Percentiles rank a stretch among this genome's conserved stretches.
phyloP scores from a whole-genome alignment of 805 yeast species.

The Ogataea wickerhamii region DNA sequence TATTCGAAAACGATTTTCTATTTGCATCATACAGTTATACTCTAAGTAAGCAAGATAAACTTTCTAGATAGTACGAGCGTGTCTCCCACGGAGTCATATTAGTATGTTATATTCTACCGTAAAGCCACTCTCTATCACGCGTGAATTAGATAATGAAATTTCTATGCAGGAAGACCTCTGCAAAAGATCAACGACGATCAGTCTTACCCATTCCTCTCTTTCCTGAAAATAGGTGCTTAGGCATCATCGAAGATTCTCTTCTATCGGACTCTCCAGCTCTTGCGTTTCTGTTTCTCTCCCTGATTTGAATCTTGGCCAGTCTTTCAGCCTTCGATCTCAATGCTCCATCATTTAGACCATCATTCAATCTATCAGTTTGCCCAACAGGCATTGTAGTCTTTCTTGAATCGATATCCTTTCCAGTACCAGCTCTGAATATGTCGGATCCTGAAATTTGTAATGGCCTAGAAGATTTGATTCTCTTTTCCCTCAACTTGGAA shows the following conservation, averaged over 20 bases:
- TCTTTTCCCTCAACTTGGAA: constrained; percentile 49
- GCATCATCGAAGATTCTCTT: constrained; percentile 76
- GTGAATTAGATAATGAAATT: background rate
- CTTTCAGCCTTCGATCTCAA: constrained; percentile 81
- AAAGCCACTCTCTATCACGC: background rate
- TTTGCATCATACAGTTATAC: too few relatives aligned
- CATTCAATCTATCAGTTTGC: constrained; percentile 79
- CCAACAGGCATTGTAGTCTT: constrained; percentile 38
- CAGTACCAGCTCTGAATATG: constrained; percentile 47
- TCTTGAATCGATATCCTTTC: constrained; percentile 26
- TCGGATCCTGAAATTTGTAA: constrained; percentile 67
- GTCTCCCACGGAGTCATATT: background rate
- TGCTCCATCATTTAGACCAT: constrained; percentile 81
- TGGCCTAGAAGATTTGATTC: constrained; percentile 16
- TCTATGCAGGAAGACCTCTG: background rate
- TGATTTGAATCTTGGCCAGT: constrained; percentile 83
- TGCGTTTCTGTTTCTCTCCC: constrained; percentile 89
- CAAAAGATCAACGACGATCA: constrained; percentile 64
- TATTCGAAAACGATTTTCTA: too few relatives aligned
- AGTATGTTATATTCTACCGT: background rate
- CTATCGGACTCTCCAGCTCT: constrained; percentile 96
- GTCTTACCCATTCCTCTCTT: constrained; percentile 94
- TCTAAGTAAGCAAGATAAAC: too few relatives aligned
- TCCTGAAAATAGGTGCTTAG: constrained; percentile 94
- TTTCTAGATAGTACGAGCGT: too few relatives aligned